Base-by-base conservation (phyloP, 2,329 filamentous ascomycete species). In the Intubia oerlemansii region DNA sequence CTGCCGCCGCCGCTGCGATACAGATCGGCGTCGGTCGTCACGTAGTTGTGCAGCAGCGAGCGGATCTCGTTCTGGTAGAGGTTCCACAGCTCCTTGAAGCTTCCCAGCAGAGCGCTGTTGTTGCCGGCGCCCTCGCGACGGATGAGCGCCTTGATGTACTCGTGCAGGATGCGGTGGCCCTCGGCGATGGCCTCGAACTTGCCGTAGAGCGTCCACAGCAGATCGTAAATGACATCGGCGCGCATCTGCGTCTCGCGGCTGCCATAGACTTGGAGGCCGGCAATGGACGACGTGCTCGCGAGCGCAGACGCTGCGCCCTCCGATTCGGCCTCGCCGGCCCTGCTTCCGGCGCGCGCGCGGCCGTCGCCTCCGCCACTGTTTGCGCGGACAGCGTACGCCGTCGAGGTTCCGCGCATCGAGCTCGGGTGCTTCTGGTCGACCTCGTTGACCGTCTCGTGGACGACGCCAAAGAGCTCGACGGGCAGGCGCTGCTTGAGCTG, bases 131-230 rank as follows among this genome's bases (percentile, higher is more conserved):
- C 77, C 44, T 95, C 84, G 28, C 90, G 70, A 36, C 74, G 70
- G 30, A 85, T 70, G 33, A 98, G 78, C 1, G 79, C 78, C 36
- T 75, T 75, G 43, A 93, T 75, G 26, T 90, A 77, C 47, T 95
- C 88, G 48, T 95, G 82, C 32, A 95, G 71, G 0, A 93, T 74
- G 24, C 90, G 74, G 45, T 98, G 88, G 2, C 84, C 80, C 52
- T 98, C 90, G 5, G 82, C 81, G 39, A 98, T 95, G 7, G 88
- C 80, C 48, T 95, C 88, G 38, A 98, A 95, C 42, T 93, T 93
- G 24, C 84, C 84, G 47, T 90, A 98, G 1, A 98, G 51, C 1
- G 81, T 85, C 69, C 77, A 90, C 3, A 98, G 56, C 25, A 95
- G 65, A 43, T 98, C 88, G 38, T 88, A 78, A 27, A 98, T 74